A percentile compares a stretch with the other conserved stretches of the same genome.
These are phyloP conservation scores for Lodderomyces jiufengensis DNA, from an alignment of 1,139 yeast species.

Conservation along the genomic window DNA sequence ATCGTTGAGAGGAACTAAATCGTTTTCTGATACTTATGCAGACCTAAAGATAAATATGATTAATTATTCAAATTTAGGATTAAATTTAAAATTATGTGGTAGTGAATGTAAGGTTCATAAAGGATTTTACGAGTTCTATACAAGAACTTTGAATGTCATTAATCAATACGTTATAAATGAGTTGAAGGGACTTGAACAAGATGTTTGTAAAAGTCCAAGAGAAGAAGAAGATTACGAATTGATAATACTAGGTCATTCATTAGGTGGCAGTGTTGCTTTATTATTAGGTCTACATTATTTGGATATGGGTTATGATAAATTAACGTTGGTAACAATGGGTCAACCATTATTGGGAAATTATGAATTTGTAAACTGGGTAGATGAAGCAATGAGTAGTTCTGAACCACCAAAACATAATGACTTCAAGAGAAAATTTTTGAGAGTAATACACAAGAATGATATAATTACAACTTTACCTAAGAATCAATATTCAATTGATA, in stretches of 20 bases:
- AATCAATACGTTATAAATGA: constrained; percentile 24
- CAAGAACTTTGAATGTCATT: constrained; percentile 28
- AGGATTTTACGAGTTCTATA: constrained; percentile 41
- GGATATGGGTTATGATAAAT: constrained; percentile 30
- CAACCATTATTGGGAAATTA: constrained; percentile 49
- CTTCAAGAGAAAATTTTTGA: constrained; percentile 27
- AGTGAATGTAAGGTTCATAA: constrained; percentile 42
- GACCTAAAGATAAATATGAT: constrained; percentile 44
- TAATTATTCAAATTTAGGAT: constrained; percentile 24
- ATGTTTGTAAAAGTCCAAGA: constrained; percentile 8
- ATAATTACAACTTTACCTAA: constrained; percentile 44
- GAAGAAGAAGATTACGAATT: constrained; percentile 28
- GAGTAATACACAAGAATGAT: constrained; percentile 47
- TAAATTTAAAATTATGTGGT: constrained; percentile 30
- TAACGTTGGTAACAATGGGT: constrained; percentile 46
- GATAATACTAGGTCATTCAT: constrained; percentile 46
- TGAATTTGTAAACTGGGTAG: constrained; percentile 38
- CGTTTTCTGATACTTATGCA: constrained; percentile 43
- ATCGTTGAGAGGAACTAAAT: constrained; percentile 47
- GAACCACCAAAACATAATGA: constrained; percentile 19
- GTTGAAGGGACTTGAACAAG: constrained; percentile 11
- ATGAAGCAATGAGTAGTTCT: constrained; percentile 30
- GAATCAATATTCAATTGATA: constrained; percentile 15
- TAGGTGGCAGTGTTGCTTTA: constrained; percentile 49
- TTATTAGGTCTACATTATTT: constrained; percentile 37